phyloP scores from a whole-genome alignment of 768 basidiomycete genomes.

The Naganishia randhawae region DNA sequence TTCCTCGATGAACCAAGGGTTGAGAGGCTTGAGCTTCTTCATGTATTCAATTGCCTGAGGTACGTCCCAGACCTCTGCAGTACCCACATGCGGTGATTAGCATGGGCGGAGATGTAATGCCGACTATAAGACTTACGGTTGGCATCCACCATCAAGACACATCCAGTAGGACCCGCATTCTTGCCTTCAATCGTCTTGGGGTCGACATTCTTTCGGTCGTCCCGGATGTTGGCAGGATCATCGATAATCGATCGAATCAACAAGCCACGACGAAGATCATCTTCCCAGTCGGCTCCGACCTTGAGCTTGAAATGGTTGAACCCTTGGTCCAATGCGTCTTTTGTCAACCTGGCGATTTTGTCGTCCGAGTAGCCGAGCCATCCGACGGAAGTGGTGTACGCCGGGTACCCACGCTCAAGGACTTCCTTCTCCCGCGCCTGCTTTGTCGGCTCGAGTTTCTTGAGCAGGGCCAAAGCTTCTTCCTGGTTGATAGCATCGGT shows the following conservation, averaged over 20 bases:
- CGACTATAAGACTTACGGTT: conserved; percentile 54
- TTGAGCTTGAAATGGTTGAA: conserved; percentile 99
- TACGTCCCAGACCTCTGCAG: conserved; percentile 73
- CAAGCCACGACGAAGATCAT: conserved; percentile 79
- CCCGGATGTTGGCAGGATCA: conserved; percentile 75
- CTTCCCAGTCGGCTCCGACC: conserved; percentile 76
- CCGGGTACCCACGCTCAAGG: conserved; percentile 71
- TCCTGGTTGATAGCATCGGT: conserved; percentile 87
- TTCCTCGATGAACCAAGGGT: conserved; percentile 94
- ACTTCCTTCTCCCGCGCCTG: conserved; percentile 73
- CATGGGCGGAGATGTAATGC: too few relatives aligned
- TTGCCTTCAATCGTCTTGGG: conserved; percentile 70
- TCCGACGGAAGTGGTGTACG: conserved; percentile 87
- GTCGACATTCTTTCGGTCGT: conserved; percentile 59
- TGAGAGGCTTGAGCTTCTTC: conserved; percentile 67
- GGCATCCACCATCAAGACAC: conserved; percentile 94
- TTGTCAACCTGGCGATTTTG: conserved; percentile 79
- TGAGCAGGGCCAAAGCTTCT: conserved; percentile 79
- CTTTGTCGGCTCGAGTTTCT: conserved; percentile 70
- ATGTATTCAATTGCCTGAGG: conserved; percentile 88
- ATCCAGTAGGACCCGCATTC: conserved; percentile 90
- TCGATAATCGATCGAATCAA: conserved; percentile 94
- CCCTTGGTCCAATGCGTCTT: conserved; percentile 75
- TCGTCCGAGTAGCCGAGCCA: conserved; percentile 88
- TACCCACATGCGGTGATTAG: too few relatives aligned